Evolutionary conservation across 371 early-diverging fungal species (phyloP).

Genomic region (Fennellomyces sp.): DNA sequence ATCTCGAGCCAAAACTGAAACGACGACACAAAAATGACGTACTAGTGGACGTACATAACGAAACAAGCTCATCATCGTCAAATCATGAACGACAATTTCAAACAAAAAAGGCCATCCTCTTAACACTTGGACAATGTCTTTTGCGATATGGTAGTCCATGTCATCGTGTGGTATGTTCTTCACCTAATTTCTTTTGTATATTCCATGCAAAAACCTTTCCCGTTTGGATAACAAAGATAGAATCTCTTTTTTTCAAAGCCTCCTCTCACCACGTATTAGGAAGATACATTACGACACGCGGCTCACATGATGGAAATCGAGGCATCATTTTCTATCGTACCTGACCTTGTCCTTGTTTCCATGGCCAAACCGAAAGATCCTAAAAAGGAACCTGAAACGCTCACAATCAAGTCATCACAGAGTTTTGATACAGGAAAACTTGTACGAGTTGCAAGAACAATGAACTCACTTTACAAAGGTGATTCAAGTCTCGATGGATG

Average conservation of each 20-base stretch:
- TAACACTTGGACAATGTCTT: conserved; percentile 32
- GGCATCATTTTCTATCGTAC: conserved; percentile 42
- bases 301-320: conserved; percentile 29
- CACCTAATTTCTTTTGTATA: no score
- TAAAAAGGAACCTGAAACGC: conserved; percentile 11
- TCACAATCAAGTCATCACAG: conserved; percentile 43
- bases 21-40: conserved; percentile 8
- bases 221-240: neutral
- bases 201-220: no score
- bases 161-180: conserved; percentile 40
- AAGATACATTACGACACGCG: conserved; percentile 39
- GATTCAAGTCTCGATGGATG: conserved; percentile 18
- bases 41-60: neutral
- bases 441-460: conserved; percentile 31
- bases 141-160: conserved; percentile 46
- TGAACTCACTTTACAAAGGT: conserved; percentile 36
- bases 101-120: conserved; percentile 5
- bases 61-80: neutral
- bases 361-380: conserved; percentile 4
- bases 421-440: conserved; percentile 43
- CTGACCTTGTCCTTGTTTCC: conserved; percentile 38
- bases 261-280: conserved; percentile 15
- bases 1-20: neutral
- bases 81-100: conserved; percentile 1
- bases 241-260: neutral